Evolutionary conservation across 192 early-diverging fungal species (phyloP).

Genomic region (Dissophora ornata): DNA sequence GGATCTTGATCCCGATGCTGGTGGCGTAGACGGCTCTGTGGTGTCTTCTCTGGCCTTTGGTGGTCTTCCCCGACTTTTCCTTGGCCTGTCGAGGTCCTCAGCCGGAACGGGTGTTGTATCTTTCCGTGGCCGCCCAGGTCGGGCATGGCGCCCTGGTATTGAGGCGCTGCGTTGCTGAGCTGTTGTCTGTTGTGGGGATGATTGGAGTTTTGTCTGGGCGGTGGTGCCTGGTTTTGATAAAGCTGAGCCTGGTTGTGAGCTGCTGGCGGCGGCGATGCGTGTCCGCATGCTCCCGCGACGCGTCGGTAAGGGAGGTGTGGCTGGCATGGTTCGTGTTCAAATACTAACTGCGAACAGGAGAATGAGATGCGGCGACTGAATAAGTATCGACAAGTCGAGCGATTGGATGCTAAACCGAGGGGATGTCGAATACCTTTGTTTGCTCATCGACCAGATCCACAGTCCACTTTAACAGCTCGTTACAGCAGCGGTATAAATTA

Average conservation of each 20-base stretch:
- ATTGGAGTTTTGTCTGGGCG: slow-evolving; percentile 4
- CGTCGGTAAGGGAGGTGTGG: slow-evolving; percentile 15
- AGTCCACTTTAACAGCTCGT: too few relatives aligned
- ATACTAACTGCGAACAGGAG: background rate
- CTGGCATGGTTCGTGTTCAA: slow-evolving; percentile 6
- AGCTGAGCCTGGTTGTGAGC: background rate
- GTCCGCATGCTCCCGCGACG: slow-evolving; percentile 35
- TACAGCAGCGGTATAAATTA: too few relatives aligned
- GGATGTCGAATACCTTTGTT: background rate
- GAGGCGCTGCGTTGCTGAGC: background rate
- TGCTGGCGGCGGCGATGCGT: slow-evolving; percentile 19
- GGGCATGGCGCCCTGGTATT: background rate
- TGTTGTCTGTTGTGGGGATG: background rate
- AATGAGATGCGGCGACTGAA: background rate
- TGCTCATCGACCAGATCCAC: slow-evolving; percentile 12
- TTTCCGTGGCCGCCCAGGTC: slow-evolving; percentile 27
- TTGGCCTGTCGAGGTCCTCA: slow-evolving; percentile 14
- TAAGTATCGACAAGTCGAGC: background rate
- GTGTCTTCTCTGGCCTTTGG: slow-evolving; percentile 9
- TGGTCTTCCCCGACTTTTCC: slow-evolving; percentile 17
- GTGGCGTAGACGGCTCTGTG: slow-evolving; percentile 9
- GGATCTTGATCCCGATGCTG: slow-evolving; percentile 2
- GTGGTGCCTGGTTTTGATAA: slow-evolving; percentile 18
- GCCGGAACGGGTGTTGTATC: background rate
- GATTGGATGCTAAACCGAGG: background rate